Percentiles rank a stretch among this genome's conserved stretches.
Conservation (phyloP, 345 rosid species). For the Punica granatum region DNA sequence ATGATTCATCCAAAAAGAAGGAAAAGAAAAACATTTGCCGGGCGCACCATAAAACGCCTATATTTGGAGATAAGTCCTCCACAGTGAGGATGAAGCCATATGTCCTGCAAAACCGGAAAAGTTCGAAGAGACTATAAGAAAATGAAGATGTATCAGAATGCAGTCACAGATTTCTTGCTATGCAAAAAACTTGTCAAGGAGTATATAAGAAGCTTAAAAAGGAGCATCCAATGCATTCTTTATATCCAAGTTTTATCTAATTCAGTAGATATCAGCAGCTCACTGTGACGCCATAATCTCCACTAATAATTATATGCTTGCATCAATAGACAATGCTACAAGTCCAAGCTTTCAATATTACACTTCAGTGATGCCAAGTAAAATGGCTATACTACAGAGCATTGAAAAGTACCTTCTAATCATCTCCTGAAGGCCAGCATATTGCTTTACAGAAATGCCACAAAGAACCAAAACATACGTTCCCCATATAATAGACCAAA, state of each 20-base stretch:
- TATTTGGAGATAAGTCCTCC: slow-evolving; percentile 92
- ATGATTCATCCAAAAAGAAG: neutral
- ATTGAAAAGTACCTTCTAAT: slow-evolving; percentile 52
- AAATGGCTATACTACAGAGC: slow-evolving; percentile 3
- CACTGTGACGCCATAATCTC: too few relatives aligned
- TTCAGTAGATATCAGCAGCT: too few relatives aligned
- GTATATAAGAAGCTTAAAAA: too few relatives aligned
- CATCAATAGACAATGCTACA: neutral
- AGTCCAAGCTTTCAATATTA: neutral
- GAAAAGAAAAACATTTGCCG: neutral
- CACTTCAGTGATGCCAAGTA: neutral
- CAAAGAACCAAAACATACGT: slow-evolving; percentile 58
- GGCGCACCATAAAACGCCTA: slow-evolving; percentile 83
- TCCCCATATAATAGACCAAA: slow-evolving; percentile 73
- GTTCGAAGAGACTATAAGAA: slow-evolving; percentile 7
- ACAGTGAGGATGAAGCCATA: slow-evolving; percentile 89
- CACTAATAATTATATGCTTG: too few relatives aligned
- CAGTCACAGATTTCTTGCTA: neutral
- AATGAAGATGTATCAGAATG: neutral
- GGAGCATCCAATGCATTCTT: too few relatives aligned
- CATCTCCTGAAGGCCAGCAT: slow-evolving; percentile 77
- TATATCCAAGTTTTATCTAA: too few relatives aligned
- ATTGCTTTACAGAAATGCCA: slow-evolving; percentile 45
- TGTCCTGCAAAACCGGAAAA: slow-evolving; percentile 46
- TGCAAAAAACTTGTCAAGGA: neutral